phyloP scores from a whole-genome alignment of 306 rosid genomes.

The Bauhinia variegata region DNA sequence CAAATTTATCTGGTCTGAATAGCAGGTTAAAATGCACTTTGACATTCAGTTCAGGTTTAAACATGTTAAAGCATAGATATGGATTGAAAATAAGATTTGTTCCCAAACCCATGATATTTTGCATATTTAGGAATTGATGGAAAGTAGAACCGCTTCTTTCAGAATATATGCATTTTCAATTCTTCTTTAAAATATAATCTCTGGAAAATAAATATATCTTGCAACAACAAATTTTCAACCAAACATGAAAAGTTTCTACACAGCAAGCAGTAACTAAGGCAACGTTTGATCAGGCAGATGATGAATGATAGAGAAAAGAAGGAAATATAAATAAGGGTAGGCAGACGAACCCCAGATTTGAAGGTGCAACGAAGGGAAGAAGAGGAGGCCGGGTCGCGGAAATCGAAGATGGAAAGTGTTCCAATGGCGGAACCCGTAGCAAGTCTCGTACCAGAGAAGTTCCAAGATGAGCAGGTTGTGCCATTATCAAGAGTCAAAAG shows the following conservation, averaged over 20 bases:
- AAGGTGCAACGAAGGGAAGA: slow-evolving; percentile 62
- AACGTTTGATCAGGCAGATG: neutral
- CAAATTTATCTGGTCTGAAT: neutral
- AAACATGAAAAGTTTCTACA: too few species aligned
- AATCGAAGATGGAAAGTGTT: slow-evolving; percentile 70
- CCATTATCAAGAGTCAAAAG: slow-evolving; percentile 65
- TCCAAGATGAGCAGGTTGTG: slow-evolving; percentile 80
- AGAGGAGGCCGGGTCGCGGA: slow-evolving; percentile 59
- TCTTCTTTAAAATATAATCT: neutral
- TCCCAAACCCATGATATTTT: too few species aligned
- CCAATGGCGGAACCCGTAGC: slow-evolving; percentile 77
- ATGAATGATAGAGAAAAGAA: neutral
- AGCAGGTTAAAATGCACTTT: neutral
- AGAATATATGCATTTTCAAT: neutral
- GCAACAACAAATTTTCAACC: neutral
- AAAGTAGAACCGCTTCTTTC: neutral
- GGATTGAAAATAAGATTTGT: neutral
- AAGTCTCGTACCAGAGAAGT: slow-evolving; percentile 59
- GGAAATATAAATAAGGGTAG: neutral
- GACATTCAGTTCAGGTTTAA: slow-evolving; percentile 3
- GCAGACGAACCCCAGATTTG: slow-evolving; percentile 57
- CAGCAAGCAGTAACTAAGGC: too few species aligned
- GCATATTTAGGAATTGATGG: neutral
- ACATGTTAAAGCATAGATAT: neutral
- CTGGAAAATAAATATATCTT: neutral